phyloP scores from a whole-genome alignment of 2,329 filamentous ascomycete genomes.

The Fusarium illudens region DNA sequence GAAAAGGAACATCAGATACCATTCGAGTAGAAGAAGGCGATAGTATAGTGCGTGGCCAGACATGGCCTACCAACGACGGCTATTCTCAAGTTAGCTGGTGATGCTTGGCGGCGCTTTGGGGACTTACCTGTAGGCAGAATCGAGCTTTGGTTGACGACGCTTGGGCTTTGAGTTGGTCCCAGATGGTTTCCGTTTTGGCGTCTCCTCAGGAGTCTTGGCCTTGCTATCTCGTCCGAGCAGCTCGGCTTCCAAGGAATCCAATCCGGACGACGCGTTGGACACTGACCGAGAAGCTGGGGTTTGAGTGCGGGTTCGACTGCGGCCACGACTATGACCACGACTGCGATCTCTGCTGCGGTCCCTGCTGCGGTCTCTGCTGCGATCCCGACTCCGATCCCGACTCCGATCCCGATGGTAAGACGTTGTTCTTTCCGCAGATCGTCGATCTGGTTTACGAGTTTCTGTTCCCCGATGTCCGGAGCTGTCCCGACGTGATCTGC shows the following conservation, averaged over 20 bases:
- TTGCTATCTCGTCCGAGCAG: constrained; percentile 48
- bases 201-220: constrained; percentile 42
- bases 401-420: constrained; percentile 24
- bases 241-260: constrained; percentile 52
- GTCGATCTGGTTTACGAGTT: constrained; percentile 14
- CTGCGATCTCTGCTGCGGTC: background rate
- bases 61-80: constrained; percentile 48
- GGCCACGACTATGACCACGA: constrained; percentile 1
- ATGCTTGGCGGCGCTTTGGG: background rate
- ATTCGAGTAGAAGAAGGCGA: constrained; percentile 7
- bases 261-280: constrained; percentile 47
- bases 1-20: constrained; percentile 26
- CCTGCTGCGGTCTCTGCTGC: background rate
- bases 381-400: constrained; percentile 6
- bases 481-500: constrained; percentile 22
- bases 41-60: background rate
- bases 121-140: constrained; percentile 51
- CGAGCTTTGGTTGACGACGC: constrained; percentile 47
- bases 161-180: constrained; percentile 39
- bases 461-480: constrained; percentile 17
- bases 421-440: constrained; percentile 21
- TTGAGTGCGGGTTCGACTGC: constrained; percentile 19
- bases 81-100: constrained; percentile 32
- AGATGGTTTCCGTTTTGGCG: constrained; percentile 30
- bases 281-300: constrained; percentile 44